Conservation (phyloP, 2,329 filamentous ascomycete genomes). For the Teratosphaeria gauchensis region DNA sequence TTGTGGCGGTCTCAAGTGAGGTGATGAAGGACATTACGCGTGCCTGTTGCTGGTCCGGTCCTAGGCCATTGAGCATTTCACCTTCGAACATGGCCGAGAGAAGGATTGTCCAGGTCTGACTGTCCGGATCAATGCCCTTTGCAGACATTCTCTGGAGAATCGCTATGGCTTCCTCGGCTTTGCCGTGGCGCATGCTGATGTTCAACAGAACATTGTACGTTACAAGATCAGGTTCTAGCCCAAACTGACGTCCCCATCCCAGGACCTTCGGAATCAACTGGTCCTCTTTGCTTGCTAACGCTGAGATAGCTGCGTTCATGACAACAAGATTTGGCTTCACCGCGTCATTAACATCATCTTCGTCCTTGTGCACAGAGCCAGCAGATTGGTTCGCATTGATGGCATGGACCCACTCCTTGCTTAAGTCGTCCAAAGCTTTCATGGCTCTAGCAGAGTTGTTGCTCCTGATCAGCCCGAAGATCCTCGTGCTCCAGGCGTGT, state of each 20-base stretch:
- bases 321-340: constrained; percentile 53
- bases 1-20: constrained; percentile 47
- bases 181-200: constrained; percentile 19
- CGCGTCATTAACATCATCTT: constrained; percentile 28
- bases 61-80: constrained; percentile 34
- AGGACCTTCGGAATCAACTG: constrained; percentile 47
- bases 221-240: constrained; percentile 23
- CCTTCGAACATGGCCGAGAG: constrained; percentile 49
- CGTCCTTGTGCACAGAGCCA: not conserved
- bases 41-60: constrained; percentile 41
- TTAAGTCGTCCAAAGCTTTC: constrained; percentile 57
- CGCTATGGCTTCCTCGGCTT: constrained; percentile 21
- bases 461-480: constrained; percentile 54
- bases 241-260: constrained; percentile 30
- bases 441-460: constrained; percentile 49
- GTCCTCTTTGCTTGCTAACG: constrained; percentile 45
- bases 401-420: constrained; percentile 43
- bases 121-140: constrained; percentile 38
- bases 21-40: constrained; percentile 49
- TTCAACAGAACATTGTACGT: constrained; percentile 27
- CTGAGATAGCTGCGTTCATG: constrained; percentile 62
- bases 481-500: constrained; percentile 59
- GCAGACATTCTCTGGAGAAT: constrained; percentile 35
- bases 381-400: constrained; percentile 13
- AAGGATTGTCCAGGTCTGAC: constrained; percentile 62